A percentile compares a stretch with the other conserved stretches of the same genome.
Evolutionary conservation across 148 eudicot species (phyloP).

Genomic region (Fagopyrum homotropicum): DNA sequence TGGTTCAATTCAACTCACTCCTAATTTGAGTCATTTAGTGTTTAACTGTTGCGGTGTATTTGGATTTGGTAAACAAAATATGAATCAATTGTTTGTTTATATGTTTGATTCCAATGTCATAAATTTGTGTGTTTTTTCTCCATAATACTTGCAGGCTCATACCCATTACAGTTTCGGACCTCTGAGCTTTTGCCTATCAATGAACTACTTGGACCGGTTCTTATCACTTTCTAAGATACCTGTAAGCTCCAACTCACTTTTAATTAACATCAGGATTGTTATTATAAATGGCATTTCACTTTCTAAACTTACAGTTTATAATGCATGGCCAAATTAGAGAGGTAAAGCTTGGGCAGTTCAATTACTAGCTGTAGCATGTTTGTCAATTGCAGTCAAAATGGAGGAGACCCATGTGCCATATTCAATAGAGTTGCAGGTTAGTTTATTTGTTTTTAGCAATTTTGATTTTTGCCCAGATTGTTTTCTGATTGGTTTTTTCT

Average conservation of each 20-base stretch:
- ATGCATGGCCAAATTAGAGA: conserved; percentile 25
- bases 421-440: conserved; percentile 61
- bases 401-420: conserved; percentile 56
- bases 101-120: background rate
- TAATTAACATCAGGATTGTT: background rate
- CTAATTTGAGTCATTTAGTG: background rate
- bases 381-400: conserved; percentile 76
- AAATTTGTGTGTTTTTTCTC: background rate
- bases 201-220: conserved; percentile 80
- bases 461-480: background rate
- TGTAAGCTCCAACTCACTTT: conserved; percentile 34
- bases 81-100: background rate
- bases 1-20: background rate
- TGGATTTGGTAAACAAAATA: background rate
- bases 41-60: background rate
- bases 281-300: background rate
- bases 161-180: conserved; percentile 57
- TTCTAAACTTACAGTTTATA: background rate
- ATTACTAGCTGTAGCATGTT: conserved; percentile 76
- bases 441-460: background rate
- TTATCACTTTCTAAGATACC: conserved; percentile 50
- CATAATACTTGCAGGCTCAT: conserved; percentile 53
- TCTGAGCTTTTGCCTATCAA: conserved; percentile 46
- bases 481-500: background rate
- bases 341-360: conserved; percentile 67